Evolutionary conservation across 805 yeast species (phyloP), one percentile per base, ranked within the genome.

Genomic region (Candida sonorensis): DNA sequence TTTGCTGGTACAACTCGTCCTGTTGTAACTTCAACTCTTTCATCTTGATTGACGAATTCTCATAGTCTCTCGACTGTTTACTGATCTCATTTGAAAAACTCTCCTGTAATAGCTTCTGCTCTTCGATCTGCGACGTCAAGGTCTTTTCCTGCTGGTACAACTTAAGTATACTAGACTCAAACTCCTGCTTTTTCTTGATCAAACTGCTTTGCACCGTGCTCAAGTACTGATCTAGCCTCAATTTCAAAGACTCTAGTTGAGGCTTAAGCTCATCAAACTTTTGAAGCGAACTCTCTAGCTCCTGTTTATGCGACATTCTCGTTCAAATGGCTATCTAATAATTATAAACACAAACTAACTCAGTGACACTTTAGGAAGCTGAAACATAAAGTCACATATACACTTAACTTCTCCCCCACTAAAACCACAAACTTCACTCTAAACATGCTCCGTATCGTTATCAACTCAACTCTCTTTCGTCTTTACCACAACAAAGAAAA

Each of bases 1-100:
- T 58, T 25, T 53, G 54, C 10, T 47, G 42, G 11, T 47, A 29
- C 21, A 67, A 42, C 15, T 49, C 44, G 15, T 55, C 55, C 26
- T 66, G 61, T 29, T 66, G 66, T 7, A 48, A 32, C 17, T 48
- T 42, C 34, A 69, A 50, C 21, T 62, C 67, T 32, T 63, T 62
- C 6, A 66, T 64, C 37, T 64, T 62, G 4, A 47, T 27, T 14
- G 64, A 58, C 23, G 69, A 67, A 11, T 39, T 38, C 23, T 55
- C 57, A 22, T 50, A 34, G 19, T 44, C 50, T 16, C 37, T 24
- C 11, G 40, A 30, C 17, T 45, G 49, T n/a, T 33, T 37, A 16
- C 38, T 38, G 21, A 53, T 36, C 19, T 48, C 42, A 24, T 35
- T 33, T 13, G 43, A 32, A 11, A 54, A 32, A 22, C 43, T 42